Conservation (phyloP, 495 filamentous ascomycete species). For the Penicillium salamii region DNA sequence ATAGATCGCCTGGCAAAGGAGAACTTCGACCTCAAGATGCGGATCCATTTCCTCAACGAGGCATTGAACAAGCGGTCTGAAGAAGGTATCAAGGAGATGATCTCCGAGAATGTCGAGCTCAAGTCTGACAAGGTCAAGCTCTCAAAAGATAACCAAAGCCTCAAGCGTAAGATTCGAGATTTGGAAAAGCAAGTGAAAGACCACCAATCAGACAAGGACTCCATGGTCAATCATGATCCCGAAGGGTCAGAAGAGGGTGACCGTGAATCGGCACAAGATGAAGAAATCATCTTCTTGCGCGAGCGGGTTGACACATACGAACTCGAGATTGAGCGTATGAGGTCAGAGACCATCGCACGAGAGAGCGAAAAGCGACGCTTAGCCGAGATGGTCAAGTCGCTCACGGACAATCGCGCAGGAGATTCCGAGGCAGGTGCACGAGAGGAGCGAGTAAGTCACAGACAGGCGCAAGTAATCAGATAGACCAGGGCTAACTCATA, state of each 20-base stretch:
- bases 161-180: constrained; percentile 76
- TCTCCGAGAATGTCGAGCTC: constrained; percentile 92
- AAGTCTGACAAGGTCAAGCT: constrained; percentile 83
- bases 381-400: constrained; percentile 70
- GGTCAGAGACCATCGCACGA: constrained; percentile 68
- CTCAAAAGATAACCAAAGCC: constrained; percentile 80
- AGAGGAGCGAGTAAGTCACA: constrained; percentile 66
- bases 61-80: constrained; percentile 90
- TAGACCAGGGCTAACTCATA: constrained; percentile 3
- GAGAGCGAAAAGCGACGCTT: constrained; percentile 80
- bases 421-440: constrained; percentile 69
- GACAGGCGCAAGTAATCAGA: neutral
- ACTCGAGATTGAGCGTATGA: constrained; percentile 74
- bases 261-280: constrained; percentile 56
- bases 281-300: constrained; percentile 77
- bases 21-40: constrained; percentile 96
- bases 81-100: constrained; percentile 95
- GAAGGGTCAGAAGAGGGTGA: constrained; percentile 60
- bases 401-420: constrained; percentile 61
- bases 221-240: constrained; percentile 56
- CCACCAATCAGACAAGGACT: constrained; percentile 53
- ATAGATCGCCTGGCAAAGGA: constrained; percentile 91
- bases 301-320: constrained; percentile 83
- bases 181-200: constrained; percentile 82
- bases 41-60: constrained; percentile 94